Evolutionary conservation across 805 yeast species (phyloP).

Genomic region (Ogataea polymorpha): DNA sequence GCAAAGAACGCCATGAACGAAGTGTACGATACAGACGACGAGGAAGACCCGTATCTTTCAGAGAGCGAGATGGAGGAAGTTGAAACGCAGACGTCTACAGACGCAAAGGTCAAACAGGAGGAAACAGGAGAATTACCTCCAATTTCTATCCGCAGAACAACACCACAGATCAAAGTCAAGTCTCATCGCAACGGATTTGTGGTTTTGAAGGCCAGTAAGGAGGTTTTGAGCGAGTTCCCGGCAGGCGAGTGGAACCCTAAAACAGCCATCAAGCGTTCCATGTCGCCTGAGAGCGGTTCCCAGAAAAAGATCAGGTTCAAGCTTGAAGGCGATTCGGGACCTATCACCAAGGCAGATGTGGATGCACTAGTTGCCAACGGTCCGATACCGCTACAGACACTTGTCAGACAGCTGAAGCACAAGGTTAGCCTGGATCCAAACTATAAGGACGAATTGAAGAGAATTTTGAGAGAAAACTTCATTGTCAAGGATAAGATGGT

Average conservation of each 20-base stretch:
- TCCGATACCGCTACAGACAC: constrained; percentile 50
- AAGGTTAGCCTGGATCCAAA: constrained; percentile 63
- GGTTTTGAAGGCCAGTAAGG: constrained; percentile 60
- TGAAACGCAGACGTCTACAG: constrained; percentile 38
- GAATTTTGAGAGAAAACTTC: constrained; percentile 29
- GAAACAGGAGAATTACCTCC: constrained; percentile 27
- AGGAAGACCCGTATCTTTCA: constrained; percentile 71
- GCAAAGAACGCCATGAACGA: constrained; percentile 83
- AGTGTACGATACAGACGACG: constrained; percentile 82
- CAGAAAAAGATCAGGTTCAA: constrained; percentile 31
- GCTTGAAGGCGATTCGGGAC: constrained; percentile 19
- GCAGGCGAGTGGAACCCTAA: constrained; percentile 82
- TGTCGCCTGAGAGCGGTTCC: constrained; percentile 17
- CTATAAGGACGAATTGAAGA: constrained; percentile 58
- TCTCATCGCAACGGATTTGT: constrained; percentile 49
- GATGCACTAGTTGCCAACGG: constrained; percentile 55
- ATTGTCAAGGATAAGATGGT: constrained; percentile 32
- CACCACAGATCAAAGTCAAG: constrained; percentile 38
- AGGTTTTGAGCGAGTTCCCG: constrained; percentile 64
- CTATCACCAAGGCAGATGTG: constrained; percentile 73
- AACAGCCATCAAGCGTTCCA: constrained; percentile 33
- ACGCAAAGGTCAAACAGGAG: constrained; percentile 35
- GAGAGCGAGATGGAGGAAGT: constrained; percentile 64
- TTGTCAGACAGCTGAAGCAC: constrained; percentile 56
- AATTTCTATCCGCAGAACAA: constrained; percentile 7